phyloP scores from a whole-genome alignment of 164 flowering plant genomes.

The Magnolia sinica region DNA sequence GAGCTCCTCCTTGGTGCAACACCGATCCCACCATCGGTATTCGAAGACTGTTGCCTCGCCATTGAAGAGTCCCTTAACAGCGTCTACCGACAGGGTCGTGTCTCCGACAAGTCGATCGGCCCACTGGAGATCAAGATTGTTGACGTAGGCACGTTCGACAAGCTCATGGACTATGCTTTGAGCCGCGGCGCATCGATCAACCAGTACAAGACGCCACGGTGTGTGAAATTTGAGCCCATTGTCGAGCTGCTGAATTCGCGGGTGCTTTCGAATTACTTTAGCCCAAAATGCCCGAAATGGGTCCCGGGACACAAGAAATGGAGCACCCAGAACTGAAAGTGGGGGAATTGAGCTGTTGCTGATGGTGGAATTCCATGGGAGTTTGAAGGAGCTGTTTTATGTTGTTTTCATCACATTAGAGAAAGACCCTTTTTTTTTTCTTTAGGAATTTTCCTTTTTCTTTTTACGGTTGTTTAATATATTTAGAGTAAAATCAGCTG shows the following conservation, averaged over 20 bases:
- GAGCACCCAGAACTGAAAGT: conserved; percentile 36
- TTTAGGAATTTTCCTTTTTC: conserved; percentile 13
- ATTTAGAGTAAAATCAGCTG: conserved; percentile 22
- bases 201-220: conserved; percentile 93
- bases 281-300: conserved; percentile 96
- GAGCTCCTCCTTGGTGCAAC: conserved; percentile 64
- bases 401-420: conserved; percentile 33
- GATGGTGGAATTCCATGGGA: conserved; percentile 17
- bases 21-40: conserved; percentile 72
- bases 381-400: conserved; percentile 7
- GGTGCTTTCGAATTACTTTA: conserved; percentile 52
- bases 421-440: conserved; percentile 15
- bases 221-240: conserved; percentile 84
- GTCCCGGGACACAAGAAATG: conserved; percentile 81
- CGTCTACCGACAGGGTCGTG: conserved; percentile 86
- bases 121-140: conserved; percentile 89
- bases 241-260: conserved; percentile 77
- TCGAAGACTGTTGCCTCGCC: conserved; percentile 82
- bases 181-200: conserved; percentile 88
- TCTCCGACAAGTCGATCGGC: conserved; percentile 80
- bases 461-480: conserved; percentile 25
- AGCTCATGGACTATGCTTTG: conserved; percentile 97
- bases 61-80: conserved; percentile 85
- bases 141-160: conserved; percentile 80
- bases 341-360: not conserved